Conservation (phyloP, 352 stramenopile species). For the Detonula confervacea region DNA sequence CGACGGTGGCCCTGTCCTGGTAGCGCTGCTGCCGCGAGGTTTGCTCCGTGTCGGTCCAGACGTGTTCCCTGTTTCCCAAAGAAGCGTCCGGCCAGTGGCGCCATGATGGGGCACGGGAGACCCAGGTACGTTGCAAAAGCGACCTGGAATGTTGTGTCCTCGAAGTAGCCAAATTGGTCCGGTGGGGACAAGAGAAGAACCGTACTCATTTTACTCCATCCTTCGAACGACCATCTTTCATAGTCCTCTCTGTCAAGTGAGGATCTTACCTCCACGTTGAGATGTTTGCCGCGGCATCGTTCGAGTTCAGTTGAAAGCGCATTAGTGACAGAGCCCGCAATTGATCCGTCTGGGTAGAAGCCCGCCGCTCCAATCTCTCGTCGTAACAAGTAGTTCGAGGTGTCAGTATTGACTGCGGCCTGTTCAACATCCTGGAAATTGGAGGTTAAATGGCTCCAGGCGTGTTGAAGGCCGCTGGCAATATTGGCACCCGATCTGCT, state of each 20-base stretch:
- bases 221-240: slow-evolving; percentile 18
- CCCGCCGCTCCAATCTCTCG: background rate
- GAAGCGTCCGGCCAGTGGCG: background rate
- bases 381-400: slow-evolving; percentile 4
- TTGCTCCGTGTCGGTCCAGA: background rate
- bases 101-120: background rate
- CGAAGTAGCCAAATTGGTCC: too few species aligned
- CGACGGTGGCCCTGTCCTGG: too few species aligned
- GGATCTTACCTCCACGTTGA: background rate
- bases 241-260: background rate
- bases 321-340: background rate
- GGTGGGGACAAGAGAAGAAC: slow-evolving; percentile 14
- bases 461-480: background rate
- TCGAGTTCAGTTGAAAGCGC: background rate
- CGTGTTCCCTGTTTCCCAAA: background rate
- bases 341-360: background rate
- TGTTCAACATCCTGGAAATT: slow-evolving; percentile 13
- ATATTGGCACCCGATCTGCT: too few species aligned
- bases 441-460: slow-evolving; percentile 24
- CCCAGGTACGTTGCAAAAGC: background rate
- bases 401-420: background rate
- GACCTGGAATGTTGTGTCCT: background rate
- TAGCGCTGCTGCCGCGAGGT: too few species aligned
- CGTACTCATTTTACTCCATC: background rate
- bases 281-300: background rate